These are phyloP conservation scores for Suillus lakei DNA, from an alignment of 768 basidiomycete species.

Conservation along the genomic window DNA sequence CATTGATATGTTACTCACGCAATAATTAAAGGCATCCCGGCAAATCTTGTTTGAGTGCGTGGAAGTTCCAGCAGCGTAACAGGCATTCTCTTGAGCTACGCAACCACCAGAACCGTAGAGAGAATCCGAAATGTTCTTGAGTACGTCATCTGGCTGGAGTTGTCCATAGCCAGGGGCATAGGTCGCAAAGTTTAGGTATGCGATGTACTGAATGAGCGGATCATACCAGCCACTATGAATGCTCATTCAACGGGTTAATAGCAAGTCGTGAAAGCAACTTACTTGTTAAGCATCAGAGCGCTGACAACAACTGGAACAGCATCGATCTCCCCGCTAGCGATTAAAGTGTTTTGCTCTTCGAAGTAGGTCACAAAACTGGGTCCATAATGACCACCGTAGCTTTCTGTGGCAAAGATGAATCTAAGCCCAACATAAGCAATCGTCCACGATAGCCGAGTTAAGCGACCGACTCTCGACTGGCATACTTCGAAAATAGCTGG, in stretches of 20 bases:
- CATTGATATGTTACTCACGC: constrained; percentile 45
- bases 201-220: constrained; percentile 63
- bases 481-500: constrained; percentile 51
- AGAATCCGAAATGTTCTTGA: constrained; percentile 51
- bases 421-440: constrained; percentile 31
- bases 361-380: constrained; percentile 69
- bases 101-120: constrained; percentile 58
- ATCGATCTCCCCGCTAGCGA: constrained; percentile 45
- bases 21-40: constrained; percentile 53
- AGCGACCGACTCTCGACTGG: constrained; percentile 54
- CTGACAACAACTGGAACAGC: constrained; percentile 59
- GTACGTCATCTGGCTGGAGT: constrained; percentile 51
- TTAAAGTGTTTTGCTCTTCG: constrained; percentile 61
- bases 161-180: constrained; percentile 72
- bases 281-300: constrained; percentile 72
- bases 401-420: constrained; percentile 68
- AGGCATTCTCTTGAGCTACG: constrained; percentile 55
- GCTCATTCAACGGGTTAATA: background rate
- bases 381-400: constrained; percentile 72
- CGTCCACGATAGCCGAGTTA: background rate
- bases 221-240: constrained; percentile 64
- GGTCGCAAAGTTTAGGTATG: constrained; percentile 63
- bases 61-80: constrained; percentile 57
- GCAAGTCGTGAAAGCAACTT: constrained; percentile 6
- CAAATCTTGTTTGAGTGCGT: constrained; percentile 55